Base-by-base conservation (phyloP, 345 rosid genomes). In the Citrus glauca region DNA sequence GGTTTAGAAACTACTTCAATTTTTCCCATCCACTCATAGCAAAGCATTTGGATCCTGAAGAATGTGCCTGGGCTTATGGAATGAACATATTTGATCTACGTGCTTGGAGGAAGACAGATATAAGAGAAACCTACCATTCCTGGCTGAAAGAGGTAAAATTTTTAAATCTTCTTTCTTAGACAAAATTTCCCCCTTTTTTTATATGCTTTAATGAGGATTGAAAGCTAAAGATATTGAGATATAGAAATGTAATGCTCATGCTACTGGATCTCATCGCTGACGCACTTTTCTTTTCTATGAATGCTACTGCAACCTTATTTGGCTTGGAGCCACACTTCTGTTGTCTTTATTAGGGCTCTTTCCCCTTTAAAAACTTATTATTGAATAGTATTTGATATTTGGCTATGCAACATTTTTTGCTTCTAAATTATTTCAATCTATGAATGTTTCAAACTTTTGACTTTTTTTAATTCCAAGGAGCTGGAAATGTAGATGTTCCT, bases 41-140 rank as follows among this genome's bases (percentile, higher is more conserved):
- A 35, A 88, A 94, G 82, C 85, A 91, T 87, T 86, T 97, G 88
- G 87, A 97, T 75, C 96, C 98, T 2, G 84, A 91, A 68, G 99
- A 94, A 87, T 97, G 99, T 81, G 99, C 99, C 14, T 97, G 99
- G 99, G 99, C 99, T 70, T 97, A 97, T 86, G 99, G 99, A 73
- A 97, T 97, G 99, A 97, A 97, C 80, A 82, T 97, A 78, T 93
- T 97, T 70, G 99, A 97, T 87, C 96, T 97, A 38, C 82, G 82
- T 69, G 88, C 93, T 14, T 97, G 99, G 99, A 91, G 98, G 81
- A 90, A 88, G 75, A 93, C 98, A 63, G 85, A 86, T 68, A 93
- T 96, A 76, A 88, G 95, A 79, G 98, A 94, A 82, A 91, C 89
- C n/a, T 94, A 96, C 81, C 98, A 96, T 90, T 89, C 86, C 65